Base-by-base conservation (phyloP, 352 stramenopile genomes). In the Saprolegnia diclina region DNA sequence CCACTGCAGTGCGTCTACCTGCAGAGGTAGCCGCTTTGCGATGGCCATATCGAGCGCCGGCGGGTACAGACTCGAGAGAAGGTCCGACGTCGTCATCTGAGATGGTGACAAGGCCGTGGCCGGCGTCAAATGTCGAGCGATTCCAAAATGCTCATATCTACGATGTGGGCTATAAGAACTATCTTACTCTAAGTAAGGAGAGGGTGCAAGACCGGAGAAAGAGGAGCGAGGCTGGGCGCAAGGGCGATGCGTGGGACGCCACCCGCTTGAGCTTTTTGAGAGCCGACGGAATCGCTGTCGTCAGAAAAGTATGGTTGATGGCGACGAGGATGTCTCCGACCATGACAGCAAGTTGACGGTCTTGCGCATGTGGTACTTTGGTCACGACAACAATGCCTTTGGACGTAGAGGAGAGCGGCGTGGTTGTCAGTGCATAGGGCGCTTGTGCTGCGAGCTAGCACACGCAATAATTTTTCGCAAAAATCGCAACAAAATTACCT, bases 241-340 rank as follows among this genome's bases (percentile, higher is more conserved):
- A 32, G 5, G 6, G 32, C n/a, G 29, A 46, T 38, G 56, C 19
- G 1, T 48, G 19, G 0, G 10, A 11, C n/a, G 10, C n/a, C 18
- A 24, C 56, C 10, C 37, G 32, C 14, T 14, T 4, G 5, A 18
- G n/a, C 14, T 48, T 13, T 32, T 40, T 48, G n/a, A 16, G 56
- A 14, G 50, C 35, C n/a, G 56, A 9, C 18, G n/a, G 6, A 13
- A 40, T 18, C 0, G 56, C 10, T 10, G 56, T 21, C 40, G 56
- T 29, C 32, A 64, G 35, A 50, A 64, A 64, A 13, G 14, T 19
- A 19, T 24, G 56, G 37, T 64, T 64, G 56, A 64, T 64, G 16
- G 16, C 56, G 18, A 64, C 29, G n/a, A 64, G 40, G 37, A 64
- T 26, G 22, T 64, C 56, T 6, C 56, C 56, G 2, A 35, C 56